Base-by-base conservation (phyloP, 208 protist genomes). In the Angomonas deanei region DNA sequence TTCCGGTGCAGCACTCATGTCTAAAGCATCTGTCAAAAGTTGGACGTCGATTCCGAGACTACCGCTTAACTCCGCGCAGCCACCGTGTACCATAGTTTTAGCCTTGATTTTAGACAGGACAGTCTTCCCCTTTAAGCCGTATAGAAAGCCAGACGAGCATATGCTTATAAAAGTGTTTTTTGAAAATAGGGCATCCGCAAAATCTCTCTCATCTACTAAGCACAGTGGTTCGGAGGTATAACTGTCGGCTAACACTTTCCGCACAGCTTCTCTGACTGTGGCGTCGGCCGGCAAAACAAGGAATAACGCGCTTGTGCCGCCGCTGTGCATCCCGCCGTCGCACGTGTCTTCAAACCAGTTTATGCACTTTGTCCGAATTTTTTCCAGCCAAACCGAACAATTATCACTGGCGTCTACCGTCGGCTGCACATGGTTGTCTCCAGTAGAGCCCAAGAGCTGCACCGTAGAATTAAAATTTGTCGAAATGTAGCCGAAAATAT, bases 201-300 rank as follows among this genome's bases (percentile, higher is more conserved):
- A 21, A 21, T 57, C 27, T n/a, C 13, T 11, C 1, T 64, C 54
- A 3, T 33, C 19, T 5, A 61, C 60, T 17, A 72, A 34, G 5
- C 52, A 15, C 19, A 61, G 52, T 11, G 57, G 66, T 32, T 47
- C 61, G 2, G 68, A 73, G 21, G 60, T 48, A 47, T 73, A 73
- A 55, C 68, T 56, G 54, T 73, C 68, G 24, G 63, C 5, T n/a
- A 73, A 48, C 15, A n/a, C 10, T 36, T 65, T 56, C 0, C 54
- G 30, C 2, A 66, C 3, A 2, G 50, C 15, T 23, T 55, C 33
- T n/a, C 68, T 27, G 10, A 50, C 39, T 10, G 4, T 17, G 30
- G n/a, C n/a, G n/a, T 57, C 31, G 10, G 6, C 10, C 8, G 68
- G 68, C 5, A 73, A 19, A 63, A 73, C 49, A 8, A 58, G 11